Base-by-base conservation (phyloP, 2,329 filamentous ascomycete species). In the Pyricularia grisea region DNA sequence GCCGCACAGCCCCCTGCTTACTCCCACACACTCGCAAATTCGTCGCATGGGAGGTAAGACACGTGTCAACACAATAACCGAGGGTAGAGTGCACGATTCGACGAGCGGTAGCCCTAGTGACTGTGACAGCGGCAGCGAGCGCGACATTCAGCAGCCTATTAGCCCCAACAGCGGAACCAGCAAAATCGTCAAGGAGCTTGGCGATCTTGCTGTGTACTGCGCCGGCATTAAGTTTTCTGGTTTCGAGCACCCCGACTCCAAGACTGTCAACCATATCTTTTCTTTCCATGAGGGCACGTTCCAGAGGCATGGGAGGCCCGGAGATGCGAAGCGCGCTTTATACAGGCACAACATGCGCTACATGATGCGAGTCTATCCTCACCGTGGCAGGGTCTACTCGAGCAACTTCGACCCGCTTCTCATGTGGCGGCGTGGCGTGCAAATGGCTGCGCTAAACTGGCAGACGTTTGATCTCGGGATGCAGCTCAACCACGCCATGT, bases 371-470 rank as follows among this genome's bases (percentile, higher is more conserved):
- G 93, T 98, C 11, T 99, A 99, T 76, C 95, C 95, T 7, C 91
- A 92, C 68, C 90, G 88, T 55, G 89, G 88, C 73, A 90, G 95
- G 31, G 84, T 98, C 69, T 88, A 88, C 42, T 98, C 95, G 0
- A 92, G 91, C 74, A 99, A 99, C 80, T 98, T 97, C 75, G 93
- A 97, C 75, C 95, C 95, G 0, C 86, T 97, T 72, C 89, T 90
- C 71, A 97, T 95, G 77, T 99, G 95, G 95, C 90, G 94, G 67
- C 90, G 93, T 63, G 95, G 95, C 36, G 95, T 97, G 23, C 95
- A 99, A 79, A 98, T 99, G 94, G 93, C 92, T 17, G 95, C 95
- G 0, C 84, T 98, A 71, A 99, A 99, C 80, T 98, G 95, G 94
- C 95, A 99, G 80, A 98, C 94, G 0, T 97, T 96, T 75, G 95